These are phyloP conservation scores for Priceomyces castillae DNA, from an alignment of 805 yeast species.

Conservation along the genomic window DNA sequence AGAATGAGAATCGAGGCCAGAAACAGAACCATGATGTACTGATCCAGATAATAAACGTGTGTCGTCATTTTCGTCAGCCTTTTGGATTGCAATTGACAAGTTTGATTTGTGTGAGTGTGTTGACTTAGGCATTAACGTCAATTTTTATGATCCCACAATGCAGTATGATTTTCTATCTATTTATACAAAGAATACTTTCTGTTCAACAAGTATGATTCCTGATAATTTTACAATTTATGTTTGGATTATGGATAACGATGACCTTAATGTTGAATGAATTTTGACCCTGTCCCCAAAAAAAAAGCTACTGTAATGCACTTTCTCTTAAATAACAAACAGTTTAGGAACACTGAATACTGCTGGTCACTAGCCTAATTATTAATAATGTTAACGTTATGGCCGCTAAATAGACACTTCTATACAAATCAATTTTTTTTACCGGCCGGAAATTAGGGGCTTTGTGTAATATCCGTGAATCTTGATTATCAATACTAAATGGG, in stretches of 20 bases:
- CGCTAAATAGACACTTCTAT: neutral
- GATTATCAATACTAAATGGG: no score
- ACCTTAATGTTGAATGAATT: neutral
- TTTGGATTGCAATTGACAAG: constrained; percentile 43
- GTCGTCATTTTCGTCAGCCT: constrained; percentile 23
- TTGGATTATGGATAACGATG: neutral
- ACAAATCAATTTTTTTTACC: neutral
- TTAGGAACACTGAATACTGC: neutral
- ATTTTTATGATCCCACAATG: neutral
- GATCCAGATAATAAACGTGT: constrained; percentile 18
- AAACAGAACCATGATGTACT: constrained; percentile 25
- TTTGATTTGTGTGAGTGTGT: constrained; percentile 30
- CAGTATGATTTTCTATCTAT: neutral
- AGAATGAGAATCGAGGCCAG: constrained; percentile 27
- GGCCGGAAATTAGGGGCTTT: neutral
- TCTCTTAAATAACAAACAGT: neutral
- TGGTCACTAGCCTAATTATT: neutral
- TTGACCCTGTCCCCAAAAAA: neutral
- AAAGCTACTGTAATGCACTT: neutral
- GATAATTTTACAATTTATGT: neutral
- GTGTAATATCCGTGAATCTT: neutral
- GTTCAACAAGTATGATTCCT: neutral
- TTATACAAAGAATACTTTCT: neutral
- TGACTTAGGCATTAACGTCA: constrained; percentile 16
- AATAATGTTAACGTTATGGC: neutral